Conservation (phyloP, 2,329 filamentous ascomycete genomes). For the Aspergillus brunneoviolaceus region DNA sequence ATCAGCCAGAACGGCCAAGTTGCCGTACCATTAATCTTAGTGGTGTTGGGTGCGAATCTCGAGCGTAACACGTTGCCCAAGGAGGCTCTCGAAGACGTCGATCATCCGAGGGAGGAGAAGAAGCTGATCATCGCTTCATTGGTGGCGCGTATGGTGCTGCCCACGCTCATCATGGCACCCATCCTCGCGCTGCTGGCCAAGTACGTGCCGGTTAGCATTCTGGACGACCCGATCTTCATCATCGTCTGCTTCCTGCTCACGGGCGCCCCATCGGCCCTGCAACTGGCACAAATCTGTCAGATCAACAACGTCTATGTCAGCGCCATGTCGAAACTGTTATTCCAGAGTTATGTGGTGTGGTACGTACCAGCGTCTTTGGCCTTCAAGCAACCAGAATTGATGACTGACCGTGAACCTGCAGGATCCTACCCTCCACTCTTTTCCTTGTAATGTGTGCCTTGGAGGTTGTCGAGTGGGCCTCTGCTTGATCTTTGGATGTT, state of each 20-base stretch:
- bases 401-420: conserved; percentile 37
- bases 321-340: conserved; percentile 87
- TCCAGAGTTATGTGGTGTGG: conserved; percentile 97
- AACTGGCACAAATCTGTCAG: conserved; percentile 97
- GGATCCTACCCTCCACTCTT: conserved; percentile 91
- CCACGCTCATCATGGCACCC: conserved; percentile 88
- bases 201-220: conserved; percentile 85
- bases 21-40: conserved; percentile 89
- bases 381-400: not conserved
- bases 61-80: conserved; percentile 83
- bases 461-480: conserved; percentile 88
- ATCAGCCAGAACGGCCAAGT: conserved; percentile 83
- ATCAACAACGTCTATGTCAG: conserved; percentile 95
- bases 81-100: conserved; percentile 63
- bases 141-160: conserved; percentile 86
- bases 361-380: conserved; percentile 44
- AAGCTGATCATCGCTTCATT: conserved; percentile 84
- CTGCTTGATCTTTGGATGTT: not conserved
- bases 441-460: conserved; percentile 86
- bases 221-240: conserved; percentile 97
- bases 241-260: conserved; percentile 96
- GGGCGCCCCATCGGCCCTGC: conserved; percentile 87
- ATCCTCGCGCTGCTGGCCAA: conserved; percentile 84
- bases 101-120: conserved; percentile 66
- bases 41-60: conserved; percentile 91